Evolutionary conservation across 78 protist species (phyloP).

Genomic region (Dictyostelium citrinum): DNA sequence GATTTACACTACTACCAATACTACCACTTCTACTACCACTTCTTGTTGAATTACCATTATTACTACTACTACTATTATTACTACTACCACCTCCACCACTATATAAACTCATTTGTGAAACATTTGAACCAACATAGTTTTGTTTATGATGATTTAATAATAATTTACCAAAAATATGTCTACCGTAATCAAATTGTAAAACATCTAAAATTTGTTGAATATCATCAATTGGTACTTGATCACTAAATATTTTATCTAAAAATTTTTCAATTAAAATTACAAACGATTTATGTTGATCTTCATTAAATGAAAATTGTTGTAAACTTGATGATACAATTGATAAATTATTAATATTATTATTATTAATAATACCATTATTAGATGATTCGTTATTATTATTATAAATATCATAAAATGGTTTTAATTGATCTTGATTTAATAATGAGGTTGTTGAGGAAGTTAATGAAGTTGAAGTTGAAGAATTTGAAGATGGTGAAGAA

Average conservation of each 20-base stretch:
- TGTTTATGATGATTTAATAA: slow-evolving; percentile 12
- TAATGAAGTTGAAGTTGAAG: background rate
- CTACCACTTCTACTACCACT: background rate
- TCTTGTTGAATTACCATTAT: background rate
- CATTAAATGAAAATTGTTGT: slow-evolving; percentile 9
- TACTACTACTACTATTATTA: background rate
- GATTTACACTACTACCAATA: background rate
- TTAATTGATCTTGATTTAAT: background rate
- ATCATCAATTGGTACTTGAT: slow-evolving; percentile 31
- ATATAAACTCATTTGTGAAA: background rate
- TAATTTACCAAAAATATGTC: slow-evolving; percentile 44
- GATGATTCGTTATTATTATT: background rate
- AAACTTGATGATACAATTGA: background rate
- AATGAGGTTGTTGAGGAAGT: background rate
- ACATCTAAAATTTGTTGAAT: slow-evolving; percentile 44
- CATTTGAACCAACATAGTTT: slow-evolving; percentile 7
- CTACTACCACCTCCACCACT: background rate
- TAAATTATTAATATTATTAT: background rate
- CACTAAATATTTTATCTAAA: slow-evolving; percentile 14
- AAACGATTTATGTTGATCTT: slow-evolving; percentile 69
- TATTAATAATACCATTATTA: too few species aligned
- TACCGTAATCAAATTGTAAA: slow-evolving; percentile 52
- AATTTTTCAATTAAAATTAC: slow-evolving; percentile 28
- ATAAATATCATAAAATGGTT: background rate
- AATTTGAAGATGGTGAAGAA: background rate